Percentiles rank a stretch among this genome's conserved stretches.
Conservation (phyloP, 2,329 filamentous ascomycete genomes). For the Fusarium sublunatum region DNA sequence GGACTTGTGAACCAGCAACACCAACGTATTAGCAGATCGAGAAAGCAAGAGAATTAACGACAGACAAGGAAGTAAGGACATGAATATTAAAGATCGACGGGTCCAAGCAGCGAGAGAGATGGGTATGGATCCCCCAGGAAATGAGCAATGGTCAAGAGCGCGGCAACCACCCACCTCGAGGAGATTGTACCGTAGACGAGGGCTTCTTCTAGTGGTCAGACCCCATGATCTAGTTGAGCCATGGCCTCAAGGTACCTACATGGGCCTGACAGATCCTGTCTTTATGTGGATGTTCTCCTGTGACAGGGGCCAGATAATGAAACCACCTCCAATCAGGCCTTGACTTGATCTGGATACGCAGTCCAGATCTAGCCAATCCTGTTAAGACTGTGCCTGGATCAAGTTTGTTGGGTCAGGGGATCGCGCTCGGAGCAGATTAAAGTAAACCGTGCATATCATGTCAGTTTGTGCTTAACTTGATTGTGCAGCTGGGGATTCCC, state of each 20-base stretch:
- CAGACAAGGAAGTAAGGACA: constrained; percentile 29
- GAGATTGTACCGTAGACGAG: constrained; percentile 42
- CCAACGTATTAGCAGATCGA: constrained; percentile 41
- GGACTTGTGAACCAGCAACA: constrained; percentile 39
- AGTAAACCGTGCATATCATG: constrained; percentile 27
- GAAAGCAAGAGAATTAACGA: constrained; percentile 37
- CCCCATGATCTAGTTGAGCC: constrained; percentile 24
- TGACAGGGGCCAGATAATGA: constrained; percentile 38
- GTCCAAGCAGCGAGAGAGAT: constrained; percentile 34
- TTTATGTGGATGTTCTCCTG: constrained; percentile 33
- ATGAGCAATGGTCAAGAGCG: constrained; percentile 42
- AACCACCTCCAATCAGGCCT: constrained; percentile 44
- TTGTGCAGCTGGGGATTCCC: constrained; percentile 14
- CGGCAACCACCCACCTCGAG: constrained; percentile 33
- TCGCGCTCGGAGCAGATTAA: constrained; percentile 36
- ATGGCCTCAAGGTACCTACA: constrained; percentile 25
- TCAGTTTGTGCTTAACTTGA: constrained; percentile 26
- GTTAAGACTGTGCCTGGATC: constrained; percentile 28
- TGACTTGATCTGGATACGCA: constrained; percentile 39
- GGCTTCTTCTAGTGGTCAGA: constrained; percentile 27
- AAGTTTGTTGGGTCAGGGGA: constrained; percentile 30
- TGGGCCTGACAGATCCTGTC: constrained; percentile 31
- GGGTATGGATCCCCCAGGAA: constrained; percentile 44
- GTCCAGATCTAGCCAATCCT: constrained; percentile 39
- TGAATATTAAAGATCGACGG: constrained; percentile 44